A percentile compares a stretch with the other conserved stretches of the same genome.
These are phyloP conservation scores for Hypoxylon crocopeplum DNA, from an alignment of 495 filamentous ascomycete species.

Conservation along the genomic window DNA sequence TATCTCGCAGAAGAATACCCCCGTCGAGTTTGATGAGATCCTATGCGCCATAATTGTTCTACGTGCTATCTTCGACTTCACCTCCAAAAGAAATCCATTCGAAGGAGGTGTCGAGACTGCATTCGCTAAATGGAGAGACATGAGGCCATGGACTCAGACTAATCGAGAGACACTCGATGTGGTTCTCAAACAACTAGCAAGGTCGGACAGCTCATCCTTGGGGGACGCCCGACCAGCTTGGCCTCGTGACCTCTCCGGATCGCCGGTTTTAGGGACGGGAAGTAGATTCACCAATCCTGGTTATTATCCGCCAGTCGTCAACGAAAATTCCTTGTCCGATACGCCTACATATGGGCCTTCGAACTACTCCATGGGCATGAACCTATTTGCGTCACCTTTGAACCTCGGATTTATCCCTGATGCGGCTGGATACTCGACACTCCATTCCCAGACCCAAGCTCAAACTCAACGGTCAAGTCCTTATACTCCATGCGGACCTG, in stretches of 20 bases:
- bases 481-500: not conserved
- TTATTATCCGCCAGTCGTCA: constrained; percentile 6
- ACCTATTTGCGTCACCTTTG: not conserved
- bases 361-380: not conserved
- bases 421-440: not conserved
- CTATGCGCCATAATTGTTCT: constrained; percentile 24
- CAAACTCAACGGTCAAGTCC: not conserved
- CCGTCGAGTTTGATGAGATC: constrained; percentile 10
- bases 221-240: constrained; percentile 1
- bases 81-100: constrained; percentile 5
- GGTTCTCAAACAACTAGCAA: constrained; percentile 10
- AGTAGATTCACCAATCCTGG: not conserved
- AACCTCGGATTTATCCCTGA: not conserved
- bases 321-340: constrained; percentile 10
- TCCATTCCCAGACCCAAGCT: not conserved
- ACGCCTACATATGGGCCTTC: not conserved
- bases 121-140: constrained; percentile 14
- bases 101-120: constrained; percentile 12
- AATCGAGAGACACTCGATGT: constrained; percentile 5
- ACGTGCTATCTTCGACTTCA: constrained; percentile 13
- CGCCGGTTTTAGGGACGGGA: constrained; percentile 13
- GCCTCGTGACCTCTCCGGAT: not conserved
- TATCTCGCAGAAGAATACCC: constrained; percentile 1
- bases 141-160: not conserved
- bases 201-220: not conserved